Percentiles rank a stretch among this genome's conserved stretches.
These are phyloP conservation scores for Acorus calamus DNA, from an alignment of 106 monocot species.

Conservation along the genomic window DNA sequence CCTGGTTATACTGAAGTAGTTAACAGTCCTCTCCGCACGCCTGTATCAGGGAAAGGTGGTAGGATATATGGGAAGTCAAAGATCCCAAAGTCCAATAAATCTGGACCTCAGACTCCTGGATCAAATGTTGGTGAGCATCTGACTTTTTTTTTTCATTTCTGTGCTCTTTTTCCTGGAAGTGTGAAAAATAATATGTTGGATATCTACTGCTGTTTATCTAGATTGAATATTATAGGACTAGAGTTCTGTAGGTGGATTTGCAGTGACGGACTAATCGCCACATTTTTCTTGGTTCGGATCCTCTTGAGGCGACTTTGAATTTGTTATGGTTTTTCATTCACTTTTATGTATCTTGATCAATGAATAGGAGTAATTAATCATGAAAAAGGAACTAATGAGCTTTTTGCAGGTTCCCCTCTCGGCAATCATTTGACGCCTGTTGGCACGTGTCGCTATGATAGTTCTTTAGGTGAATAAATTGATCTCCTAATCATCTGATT, in stretches of 20 bases:
- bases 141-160: not conserved
- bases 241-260: no score
- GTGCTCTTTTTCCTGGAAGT: not conserved
- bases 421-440: slow-evolving; percentile 45
- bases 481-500: not conserved
- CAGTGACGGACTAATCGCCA: no score
- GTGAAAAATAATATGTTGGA: not conserved
- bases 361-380: no score
- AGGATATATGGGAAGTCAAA: slow-evolving; percentile 31
- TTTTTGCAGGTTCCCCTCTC: slow-evolving; percentile 63
- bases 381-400: no score
- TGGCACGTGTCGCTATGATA: slow-evolving; percentile 72
- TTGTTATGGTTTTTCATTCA: no score
- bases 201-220: not conserved
- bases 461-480: slow-evolving; percentile 67
- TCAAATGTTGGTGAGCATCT: slow-evolving; percentile 47
- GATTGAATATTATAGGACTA: no score
- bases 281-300: no score
- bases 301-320: no score
- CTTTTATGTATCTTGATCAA: no score
- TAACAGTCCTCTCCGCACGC: slow-evolving; percentile 48
- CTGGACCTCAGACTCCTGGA: slow-evolving; percentile 51
- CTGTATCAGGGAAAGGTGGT: slow-evolving; percentile 49
- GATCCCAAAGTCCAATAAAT: slow-evolving; percentile 29
- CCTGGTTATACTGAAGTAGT: slow-evolving; percentile 44